Base-by-base conservation (phyloP, 768 basidiomycete genomes). In the Lyophyllum shimeji region DNA sequence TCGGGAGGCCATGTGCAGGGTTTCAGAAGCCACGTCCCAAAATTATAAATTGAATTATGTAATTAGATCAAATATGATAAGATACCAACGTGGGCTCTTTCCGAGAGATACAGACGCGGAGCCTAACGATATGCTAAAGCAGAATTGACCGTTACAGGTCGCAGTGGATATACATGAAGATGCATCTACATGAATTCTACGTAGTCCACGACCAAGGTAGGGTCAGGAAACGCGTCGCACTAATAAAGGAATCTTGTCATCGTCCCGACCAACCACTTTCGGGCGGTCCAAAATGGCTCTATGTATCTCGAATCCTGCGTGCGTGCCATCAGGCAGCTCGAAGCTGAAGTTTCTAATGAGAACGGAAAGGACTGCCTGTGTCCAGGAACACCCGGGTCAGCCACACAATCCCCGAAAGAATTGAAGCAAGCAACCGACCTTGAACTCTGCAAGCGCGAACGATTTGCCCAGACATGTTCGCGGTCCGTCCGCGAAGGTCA, bases 401-500 rank as follows among this genome's bases (percentile, higher is more conserved):
- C 39, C 18, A 37, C 5, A 3, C 39, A 40, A 18, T 4, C n/a
- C 15, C n/a, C 9, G 29, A 4, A 40, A n/a, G 5, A n/a, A 7
- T 40, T 7, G 17, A 40, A 40, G 11, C 17, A 3, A 40, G 9
- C 4, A 11, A 3, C 34, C 15, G 9, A 77, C 77, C 72, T 78
- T 79, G 57, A 76, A 66, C 56, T 76, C 71, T 0, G 72, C 67
- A n/a, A 77, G 50, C 2, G 78, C 76, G 55, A 80, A 80, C 12
- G 63, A 63, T 39, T 71, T 74, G 13, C 80, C 80, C 8, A 79
- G 65, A 56, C 80, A 82, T 17, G 67, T 70, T 33, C 77, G 65
- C 6, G 72, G 70, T 1, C 80, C 81, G 39, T 81, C 79, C 0
- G 71, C 63, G 60, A 80, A 82, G 2, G 75, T 75, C 54, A 77